phyloP scores from a whole-genome alignment of 2,329 filamentous ascomycete species.

The Chaetomium sp. region DNA sequence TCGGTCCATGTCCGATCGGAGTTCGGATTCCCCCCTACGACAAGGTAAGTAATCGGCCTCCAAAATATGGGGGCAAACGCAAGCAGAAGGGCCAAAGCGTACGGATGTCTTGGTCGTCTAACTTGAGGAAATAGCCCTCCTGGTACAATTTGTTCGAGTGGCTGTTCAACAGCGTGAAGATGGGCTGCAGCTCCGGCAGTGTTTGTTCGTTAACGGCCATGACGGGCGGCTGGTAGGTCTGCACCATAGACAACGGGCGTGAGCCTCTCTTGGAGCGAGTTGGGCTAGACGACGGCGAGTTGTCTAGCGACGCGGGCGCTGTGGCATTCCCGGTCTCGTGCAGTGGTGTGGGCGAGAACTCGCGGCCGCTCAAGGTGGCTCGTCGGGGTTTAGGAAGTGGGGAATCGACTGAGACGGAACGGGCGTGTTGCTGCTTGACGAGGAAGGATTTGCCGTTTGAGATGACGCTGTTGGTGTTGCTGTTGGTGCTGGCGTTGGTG shows the following conservation, averaged over 20 bases:
- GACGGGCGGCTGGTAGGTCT: conserved; percentile 76
- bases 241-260: conserved; percentile 77
- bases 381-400: conserved; percentile 2
- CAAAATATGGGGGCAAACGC: not conserved
- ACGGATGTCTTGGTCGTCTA: conserved; percentile 92
- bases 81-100: conserved; percentile 32
- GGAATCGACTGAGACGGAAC: conserved; percentile 24
- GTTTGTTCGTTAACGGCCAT: conserved; percentile 83
- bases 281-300: conserved; percentile 35
- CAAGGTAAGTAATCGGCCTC: conserved; percentile 20
- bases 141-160: conserved; percentile 96
- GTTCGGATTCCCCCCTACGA: conserved; percentile 75
- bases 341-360: conserved; percentile 15
- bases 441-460: conserved; percentile 14
- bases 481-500: no score
- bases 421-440: conserved; percentile 25
- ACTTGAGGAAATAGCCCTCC: conserved; percentile 94
- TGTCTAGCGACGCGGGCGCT: conserved; percentile 32
- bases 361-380: conserved; percentile 18
- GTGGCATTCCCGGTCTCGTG: conserved; percentile 35
- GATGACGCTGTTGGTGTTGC: no score
- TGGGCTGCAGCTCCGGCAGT: conserved; percentile 85
- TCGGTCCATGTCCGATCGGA: conserved; percentile 86
- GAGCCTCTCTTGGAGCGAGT: conserved; percentile 45
- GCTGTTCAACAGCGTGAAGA: conserved; percentile 89